Base-by-base conservation (phyloP, 2,329 filamentous ascomycete genomes). In the Lachnellula hyalina region DNA sequence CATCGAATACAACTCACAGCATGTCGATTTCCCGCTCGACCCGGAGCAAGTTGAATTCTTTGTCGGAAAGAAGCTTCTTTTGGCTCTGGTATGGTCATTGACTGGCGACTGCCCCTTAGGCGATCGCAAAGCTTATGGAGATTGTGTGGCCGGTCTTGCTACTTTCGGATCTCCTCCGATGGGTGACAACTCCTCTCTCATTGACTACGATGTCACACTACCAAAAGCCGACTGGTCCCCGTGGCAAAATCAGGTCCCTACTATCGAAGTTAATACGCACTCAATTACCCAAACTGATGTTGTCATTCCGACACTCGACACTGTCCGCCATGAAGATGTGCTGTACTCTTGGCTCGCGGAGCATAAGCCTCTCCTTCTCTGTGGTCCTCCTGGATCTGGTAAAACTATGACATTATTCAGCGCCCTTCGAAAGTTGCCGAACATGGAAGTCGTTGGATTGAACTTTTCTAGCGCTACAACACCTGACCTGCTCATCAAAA, bases 351-450 rank as follows among this genome's bases (percentile, higher is more conserved):
- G 94, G 94, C 83, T 99, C 45, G 94, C 95, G 15, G 94, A 99
- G 71, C 94, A 99, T 71, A 99, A 99, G 75, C 94, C 95, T 12
- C 79, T 99, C 17, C 78, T 99, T 51, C 86, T 99, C 15, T 99
- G 94, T 70, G 95, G 94, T 72, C 95, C 94, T 69, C 94, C 94
- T 55, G 94, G 94, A 76, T 99, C 94, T 50, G 94, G 94, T 79
- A 99, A 99, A 77, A 99, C 94, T 4, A 99, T 99, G 94, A 99
- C 94, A 11, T 78, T 99, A 12, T 99, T 99, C 77, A 96, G 93
- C 70, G 94, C 94, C 35, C 83, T 99, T 52, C 87, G 94, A 61
- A 99, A 99, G 73, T 78, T 99, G 55, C 93, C 93, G 3, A 96
- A 96, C 70, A 96, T 99, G 92, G 94, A 99, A 73, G 91, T 96